Evolutionary conservation across 345 rosid genomes (phyloP), one percentile per base, ranked within the genome.

Genomic region (Balakata baccata): DNA sequence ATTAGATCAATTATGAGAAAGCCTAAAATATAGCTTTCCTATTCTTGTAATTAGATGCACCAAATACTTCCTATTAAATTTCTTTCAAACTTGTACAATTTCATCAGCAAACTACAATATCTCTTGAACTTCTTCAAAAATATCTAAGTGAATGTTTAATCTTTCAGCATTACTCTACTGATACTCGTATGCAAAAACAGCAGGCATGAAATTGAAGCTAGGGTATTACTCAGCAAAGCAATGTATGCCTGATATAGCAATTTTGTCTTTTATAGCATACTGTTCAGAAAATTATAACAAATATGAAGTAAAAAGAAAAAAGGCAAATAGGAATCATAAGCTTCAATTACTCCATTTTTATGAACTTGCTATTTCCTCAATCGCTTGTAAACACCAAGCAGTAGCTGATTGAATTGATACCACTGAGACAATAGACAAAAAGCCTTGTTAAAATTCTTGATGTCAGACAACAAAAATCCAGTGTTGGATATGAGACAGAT

Each of bases 291-390:
- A 68, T 3, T 51, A 18, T 25, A 17, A 49, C 25, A 34, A 51
- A 37, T 6, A 51, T 25, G 47, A 68, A 50, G 39, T 23, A 2
- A 29, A 23, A 68, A 11, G 14, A 14, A 12, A 23, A 49, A 46
- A 22, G 12, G 3, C n/a, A 22, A 22, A 22, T 39, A 1, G 20
- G 23, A 18, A 20, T 17, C 8, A 13, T 46, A 66, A 66, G n/a
- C 37, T 23, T 13, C 23, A 52, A 68, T 68, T 51, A 68, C 60
- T 68, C 51, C 71, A 68, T 68, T 68, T 64, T 25, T 68, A 68
- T 51, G 71, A 52, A 68, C 46, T 68, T 34, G 59, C 60, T 68
- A 51, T 68, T n/a, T 50, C 60, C 39, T 68, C 22, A 68, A 52
- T 49, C 47, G 18, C 60, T 37, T 1, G 25, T 7, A 16, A 11